Evolutionary conservation across 495 filamentous ascomycete genomes (phyloP).

Genomic region (Bacidia rubella): DNA sequence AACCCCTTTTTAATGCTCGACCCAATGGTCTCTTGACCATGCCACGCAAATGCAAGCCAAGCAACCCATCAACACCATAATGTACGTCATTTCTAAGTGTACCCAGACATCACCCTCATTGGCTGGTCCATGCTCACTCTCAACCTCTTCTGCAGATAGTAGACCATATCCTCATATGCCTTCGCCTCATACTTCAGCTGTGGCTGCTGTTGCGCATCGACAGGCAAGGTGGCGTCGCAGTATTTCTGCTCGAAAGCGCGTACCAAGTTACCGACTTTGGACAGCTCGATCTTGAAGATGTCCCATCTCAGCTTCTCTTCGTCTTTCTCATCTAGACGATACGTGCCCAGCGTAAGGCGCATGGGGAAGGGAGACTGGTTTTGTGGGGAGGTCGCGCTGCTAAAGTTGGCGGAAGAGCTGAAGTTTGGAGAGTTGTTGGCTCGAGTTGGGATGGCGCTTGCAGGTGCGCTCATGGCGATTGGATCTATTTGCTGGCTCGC

Average conservation of each 20-base stretch:
- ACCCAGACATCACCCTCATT: neutral
- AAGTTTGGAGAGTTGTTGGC: neutral
- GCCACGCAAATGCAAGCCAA: too few relatives aligned
- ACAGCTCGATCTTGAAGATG: conserved; percentile 6
- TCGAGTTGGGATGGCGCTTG: neutral
- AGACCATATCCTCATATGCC: conserved; percentile 4
- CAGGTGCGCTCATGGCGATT: neutral
- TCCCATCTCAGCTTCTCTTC: conserved; percentile 8
- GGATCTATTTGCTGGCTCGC: neutral
- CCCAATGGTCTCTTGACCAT: too few relatives aligned
- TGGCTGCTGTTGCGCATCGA: neutral
- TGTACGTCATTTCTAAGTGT: neutral
- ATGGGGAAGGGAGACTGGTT: neutral
- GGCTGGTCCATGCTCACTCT: conserved; percentile 1
- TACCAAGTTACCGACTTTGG: conserved; percentile 2
- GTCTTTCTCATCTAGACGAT: conserved; percentile 4
- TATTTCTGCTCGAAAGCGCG: conserved; percentile 4
- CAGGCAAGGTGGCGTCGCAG: neutral
- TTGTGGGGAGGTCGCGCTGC: neutral
- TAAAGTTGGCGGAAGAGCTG: neutral
- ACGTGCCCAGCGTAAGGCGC: conserved; percentile 4
- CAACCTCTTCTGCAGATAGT: conserved; percentile 5
- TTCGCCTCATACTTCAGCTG: conserved; percentile 2
- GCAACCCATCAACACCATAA: neutral
- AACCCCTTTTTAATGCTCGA: too few relatives aligned